Percentiles rank a stretch among this genome's conserved stretches.
Conservation (phyloP, 163 green algal species). For the Prototheca stagnorum region DNA sequence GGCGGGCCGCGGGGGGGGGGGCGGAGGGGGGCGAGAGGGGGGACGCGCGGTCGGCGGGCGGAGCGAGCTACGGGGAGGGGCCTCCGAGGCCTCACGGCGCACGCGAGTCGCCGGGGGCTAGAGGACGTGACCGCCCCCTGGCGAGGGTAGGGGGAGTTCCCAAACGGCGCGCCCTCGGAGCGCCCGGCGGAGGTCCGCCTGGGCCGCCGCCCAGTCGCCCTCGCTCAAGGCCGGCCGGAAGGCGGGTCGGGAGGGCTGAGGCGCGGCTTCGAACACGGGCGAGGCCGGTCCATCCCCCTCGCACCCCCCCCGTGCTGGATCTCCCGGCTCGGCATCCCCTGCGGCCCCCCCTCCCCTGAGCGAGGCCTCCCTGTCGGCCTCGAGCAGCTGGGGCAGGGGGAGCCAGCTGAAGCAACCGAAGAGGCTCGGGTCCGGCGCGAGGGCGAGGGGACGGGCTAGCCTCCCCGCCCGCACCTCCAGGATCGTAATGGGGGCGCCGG, state of each 20-base stretch:
- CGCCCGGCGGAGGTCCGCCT: too few relatives aligned
- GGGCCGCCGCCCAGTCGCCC: too few relatives aligned
- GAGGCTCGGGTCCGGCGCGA: not conserved
- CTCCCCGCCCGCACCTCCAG: conserved; percentile 19
- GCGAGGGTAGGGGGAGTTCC: too few relatives aligned
- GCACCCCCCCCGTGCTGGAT: not conserved
- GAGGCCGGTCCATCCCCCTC: not conserved
- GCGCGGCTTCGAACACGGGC: not conserved
- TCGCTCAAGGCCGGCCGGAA: not conserved
- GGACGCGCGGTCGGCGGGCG: too few relatives aligned
- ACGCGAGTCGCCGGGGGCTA: too few relatives aligned
- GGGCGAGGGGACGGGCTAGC: not conserved
- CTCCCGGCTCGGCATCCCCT: not conserved
- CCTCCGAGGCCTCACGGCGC: too few relatives aligned
- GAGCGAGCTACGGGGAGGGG: too few relatives aligned
- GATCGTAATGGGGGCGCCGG: conserved; percentile 22
- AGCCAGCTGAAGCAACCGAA: conserved; percentile 2
- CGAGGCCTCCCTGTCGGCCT: not conserved
- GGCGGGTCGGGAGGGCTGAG: not conserved
- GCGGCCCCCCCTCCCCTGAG: not conserved
- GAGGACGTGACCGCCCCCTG: too few relatives aligned
- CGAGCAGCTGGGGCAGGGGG: not conserved
- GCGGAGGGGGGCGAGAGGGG: too few relatives aligned
- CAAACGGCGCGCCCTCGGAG: too few relatives aligned
- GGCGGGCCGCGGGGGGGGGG: too few relatives aligned